Percentiles rank a stretch among this genome's conserved stretches.
Conservation (phyloP, 306 rosid genomes). For the Dalbergia cultrata region DNA sequence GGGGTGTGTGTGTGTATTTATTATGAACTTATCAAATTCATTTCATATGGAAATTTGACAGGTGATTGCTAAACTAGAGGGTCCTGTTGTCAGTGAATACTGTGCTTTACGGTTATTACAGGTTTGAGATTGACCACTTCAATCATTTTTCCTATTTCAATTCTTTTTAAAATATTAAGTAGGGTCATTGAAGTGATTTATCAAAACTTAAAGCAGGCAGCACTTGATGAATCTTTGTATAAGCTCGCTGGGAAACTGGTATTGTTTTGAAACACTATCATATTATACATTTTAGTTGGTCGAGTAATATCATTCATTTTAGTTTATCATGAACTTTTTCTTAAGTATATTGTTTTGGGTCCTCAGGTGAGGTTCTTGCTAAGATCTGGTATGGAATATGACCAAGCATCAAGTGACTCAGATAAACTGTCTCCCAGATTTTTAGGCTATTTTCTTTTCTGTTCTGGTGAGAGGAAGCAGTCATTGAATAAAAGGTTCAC, state of each 20-base stretch:
- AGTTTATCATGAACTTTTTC: no score
- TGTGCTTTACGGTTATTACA: slow-evolving; percentile 91
- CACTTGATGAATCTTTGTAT: slow-evolving; percentile 93
- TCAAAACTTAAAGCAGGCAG: slow-evolving; percentile 74
- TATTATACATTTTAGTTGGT: slow-evolving; percentile 36
- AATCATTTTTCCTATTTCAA: slow-evolving; percentile 7
- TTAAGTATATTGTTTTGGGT: no score
- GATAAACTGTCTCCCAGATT: slow-evolving; percentile 84
- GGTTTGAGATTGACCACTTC: slow-evolving; percentile 53
- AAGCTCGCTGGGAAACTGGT: slow-evolving; percentile 99
- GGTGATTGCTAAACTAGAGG: slow-evolving; percentile 99
- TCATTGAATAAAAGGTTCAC: slow-evolving; percentile 77
- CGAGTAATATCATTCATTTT: slow-evolving; percentile 32
- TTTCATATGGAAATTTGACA: slow-evolving; percentile 53
- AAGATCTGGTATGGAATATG: no score
- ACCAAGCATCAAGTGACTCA: slow-evolving; percentile 73
- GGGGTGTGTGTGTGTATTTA: background rate
- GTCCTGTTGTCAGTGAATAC: slow-evolving; percentile 97
- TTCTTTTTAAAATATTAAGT: slow-evolving; percentile 2
- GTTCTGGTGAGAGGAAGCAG: slow-evolving; percentile 72
- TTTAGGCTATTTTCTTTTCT: slow-evolving; percentile 88
- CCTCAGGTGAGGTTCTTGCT: no score
- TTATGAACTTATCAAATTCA: slow-evolving; percentile 26
- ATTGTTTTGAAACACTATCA: slow-evolving; percentile 34
- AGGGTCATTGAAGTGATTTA: slow-evolving; percentile 42